Evolutionary conservation across 306 rosid genomes (phyloP).

Genomic region (Cajanus cajan): DNA sequence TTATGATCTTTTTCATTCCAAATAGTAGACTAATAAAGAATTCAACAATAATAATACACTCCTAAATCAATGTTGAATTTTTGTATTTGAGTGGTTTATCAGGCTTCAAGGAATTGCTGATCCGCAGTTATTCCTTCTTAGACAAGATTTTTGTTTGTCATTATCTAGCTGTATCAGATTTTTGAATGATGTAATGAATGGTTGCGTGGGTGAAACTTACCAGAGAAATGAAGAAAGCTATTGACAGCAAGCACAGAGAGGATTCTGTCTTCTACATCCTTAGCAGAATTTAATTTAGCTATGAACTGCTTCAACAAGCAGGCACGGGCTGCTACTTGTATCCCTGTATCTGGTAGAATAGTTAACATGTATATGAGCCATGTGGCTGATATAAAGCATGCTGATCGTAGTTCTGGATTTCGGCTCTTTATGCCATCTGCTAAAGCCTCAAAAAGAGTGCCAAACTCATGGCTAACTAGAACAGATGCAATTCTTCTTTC

Average conservation of each 20-base stretch:
- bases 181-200: background rate
- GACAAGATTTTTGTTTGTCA: background rate
- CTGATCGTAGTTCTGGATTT: conserved; percentile 55
- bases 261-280: conserved; percentile 66
- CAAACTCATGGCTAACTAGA: conserved; percentile 83
- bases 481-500: conserved; percentile 82
- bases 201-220: conserved; percentile 41
- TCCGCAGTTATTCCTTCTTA: conserved; percentile 2
- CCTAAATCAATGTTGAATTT: conserved; percentile 15
- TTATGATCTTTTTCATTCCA: background rate
- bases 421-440: conserved; percentile 83
- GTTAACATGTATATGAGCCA: conserved; percentile 83
- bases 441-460: conserved; percentile 80
- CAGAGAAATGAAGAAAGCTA: conserved; percentile 72
- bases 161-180: background rate
- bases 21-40: background rate
- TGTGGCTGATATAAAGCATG: conserved; percentile 74
- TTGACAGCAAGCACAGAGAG: conserved; percentile 79
- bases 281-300: conserved; percentile 65
- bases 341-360: conserved; percentile 84
- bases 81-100: conserved; percentile 17
- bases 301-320: conserved; percentile 70
- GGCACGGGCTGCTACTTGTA: conserved; percentile 72
- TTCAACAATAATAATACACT: background rate
- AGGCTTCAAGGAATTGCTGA: background rate